Conservation (phyloP, 176 grass and related monocot species). For the Panicum miliaceum region DNA sequence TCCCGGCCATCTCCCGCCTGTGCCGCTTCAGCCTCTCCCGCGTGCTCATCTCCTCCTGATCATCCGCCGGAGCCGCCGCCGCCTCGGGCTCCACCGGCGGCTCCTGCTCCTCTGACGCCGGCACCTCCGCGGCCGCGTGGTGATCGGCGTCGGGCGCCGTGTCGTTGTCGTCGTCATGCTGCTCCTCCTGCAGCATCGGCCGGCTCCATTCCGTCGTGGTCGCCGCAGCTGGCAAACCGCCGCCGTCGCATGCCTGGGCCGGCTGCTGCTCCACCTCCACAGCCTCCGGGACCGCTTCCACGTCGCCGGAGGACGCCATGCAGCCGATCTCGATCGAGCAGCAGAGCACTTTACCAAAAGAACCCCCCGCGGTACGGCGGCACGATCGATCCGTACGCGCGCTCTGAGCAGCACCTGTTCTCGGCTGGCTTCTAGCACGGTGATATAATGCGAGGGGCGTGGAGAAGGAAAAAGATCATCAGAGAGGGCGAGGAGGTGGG, state of each 20-base stretch:
- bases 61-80: background rate
- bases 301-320: conserved; percentile 42
- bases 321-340: conserved; percentile 8
- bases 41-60: conserved; percentile 19
- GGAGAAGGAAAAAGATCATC: conserved; percentile 42
- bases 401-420: conserved; percentile 12
- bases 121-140: background rate
- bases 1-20: conserved; percentile 61
- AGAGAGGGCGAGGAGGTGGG: background rate
- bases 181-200: background rate
- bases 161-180: background rate
- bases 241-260: background rate
- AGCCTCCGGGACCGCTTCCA: conserved; percentile 31
- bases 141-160: background rate
- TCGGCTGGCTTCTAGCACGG: background rate
- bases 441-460: conserved; percentile 22
- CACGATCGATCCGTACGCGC: background rate
- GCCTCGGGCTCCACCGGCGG: background rate
- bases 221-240: background rate
- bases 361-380: background rate
- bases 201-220: background rate
- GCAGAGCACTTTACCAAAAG: background rate
- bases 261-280: background rate
- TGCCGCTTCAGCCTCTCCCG: conserved; percentile 66
- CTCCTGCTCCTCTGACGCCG: background rate